These are phyloP conservation scores for Pythium grandisporangium DNA, from an alignment of 352 stramenopile species.

Conservation along the genomic window DNA sequence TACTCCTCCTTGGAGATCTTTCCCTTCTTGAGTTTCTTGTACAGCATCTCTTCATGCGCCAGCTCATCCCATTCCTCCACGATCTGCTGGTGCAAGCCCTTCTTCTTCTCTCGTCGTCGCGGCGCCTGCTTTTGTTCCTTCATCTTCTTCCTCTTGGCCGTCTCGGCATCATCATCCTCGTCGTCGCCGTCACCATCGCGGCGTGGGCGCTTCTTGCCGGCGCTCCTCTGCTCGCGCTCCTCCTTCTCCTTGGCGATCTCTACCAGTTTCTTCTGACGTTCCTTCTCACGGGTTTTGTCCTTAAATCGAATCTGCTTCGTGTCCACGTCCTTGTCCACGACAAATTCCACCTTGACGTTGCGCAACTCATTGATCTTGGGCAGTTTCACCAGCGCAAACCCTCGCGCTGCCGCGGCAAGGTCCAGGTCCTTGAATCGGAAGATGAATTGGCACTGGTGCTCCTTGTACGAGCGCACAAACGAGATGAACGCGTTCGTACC, in stretches of 20 bases:
- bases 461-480: constrained; percentile 98
- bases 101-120: constrained; percentile 91
- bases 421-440: constrained; percentile 98
- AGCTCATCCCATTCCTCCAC: constrained; percentile 99
- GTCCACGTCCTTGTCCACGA: constrained; percentile 73
- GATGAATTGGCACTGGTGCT: constrained; percentile 98
- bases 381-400: constrained; percentile 77
- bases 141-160: too few species aligned
- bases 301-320: constrained; percentile 92
- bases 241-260: constrained; percentile 69
- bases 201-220: constrained; percentile 48
- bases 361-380: constrained; percentile 85
- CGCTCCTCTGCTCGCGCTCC: constrained; percentile 42
- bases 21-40: constrained; percentile 96
- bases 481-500: constrained; percentile 98
- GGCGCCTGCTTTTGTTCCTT: constrained; percentile 60
- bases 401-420: constrained; percentile 85
- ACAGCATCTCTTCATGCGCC: constrained; percentile 94
- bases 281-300: constrained; percentile 94
- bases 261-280: constrained; percentile 92
- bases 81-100: constrained; percentile 94
- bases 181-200: constrained; percentile 48
- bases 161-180: constrained; percentile 37
- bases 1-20: constrained; percentile 97
- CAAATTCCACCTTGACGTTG: constrained; percentile 79